Percentiles rank a stretch among this genome's conserved stretches.
Conservation (phyloP, 345 rosid genomes). For the Gossypium mustelinum region DNA sequence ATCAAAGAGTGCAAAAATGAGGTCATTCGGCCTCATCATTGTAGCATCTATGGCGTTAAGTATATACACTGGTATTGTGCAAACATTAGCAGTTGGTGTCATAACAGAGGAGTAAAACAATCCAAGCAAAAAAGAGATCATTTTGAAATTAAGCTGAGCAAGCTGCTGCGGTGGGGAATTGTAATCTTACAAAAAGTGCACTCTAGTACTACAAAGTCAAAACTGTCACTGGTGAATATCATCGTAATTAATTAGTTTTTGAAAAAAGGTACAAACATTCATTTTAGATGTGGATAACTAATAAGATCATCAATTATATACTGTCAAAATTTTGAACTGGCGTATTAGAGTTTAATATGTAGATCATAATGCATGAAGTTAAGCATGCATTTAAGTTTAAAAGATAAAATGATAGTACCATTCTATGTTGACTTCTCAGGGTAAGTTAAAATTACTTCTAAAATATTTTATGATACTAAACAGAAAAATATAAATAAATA, state of each 20-base stretch:
- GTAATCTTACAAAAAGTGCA: neutral
- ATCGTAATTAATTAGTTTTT: neutral
- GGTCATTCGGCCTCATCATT: neutral
- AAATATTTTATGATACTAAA: neutral
- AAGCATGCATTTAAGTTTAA: neutral
- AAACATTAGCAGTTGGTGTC: neutral
- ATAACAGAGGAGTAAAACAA: neutral
- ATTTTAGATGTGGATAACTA: neutral
- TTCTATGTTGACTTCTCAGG: too few species aligned
- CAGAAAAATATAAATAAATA: neutral
- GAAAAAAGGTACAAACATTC: neutral
- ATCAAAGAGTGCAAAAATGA: neutral
- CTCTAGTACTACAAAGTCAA: neutral
- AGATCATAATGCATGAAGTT: neutral
- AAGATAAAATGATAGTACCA: neutral
- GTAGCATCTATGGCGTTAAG: neutral
- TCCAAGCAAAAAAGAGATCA: neutral
- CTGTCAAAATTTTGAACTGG: neutral
- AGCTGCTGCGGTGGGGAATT: neutral
- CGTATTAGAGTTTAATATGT: neutral
- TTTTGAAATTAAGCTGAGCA: neutral
- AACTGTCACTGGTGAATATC: neutral
- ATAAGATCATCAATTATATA: conserved; percentile 4
- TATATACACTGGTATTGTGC: neutral
- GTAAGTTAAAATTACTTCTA: too few species aligned